phyloP scores from a whole-genome alignment of 2,329 filamentous ascomycete genomes.

The Falciphora oryzae region DNA sequence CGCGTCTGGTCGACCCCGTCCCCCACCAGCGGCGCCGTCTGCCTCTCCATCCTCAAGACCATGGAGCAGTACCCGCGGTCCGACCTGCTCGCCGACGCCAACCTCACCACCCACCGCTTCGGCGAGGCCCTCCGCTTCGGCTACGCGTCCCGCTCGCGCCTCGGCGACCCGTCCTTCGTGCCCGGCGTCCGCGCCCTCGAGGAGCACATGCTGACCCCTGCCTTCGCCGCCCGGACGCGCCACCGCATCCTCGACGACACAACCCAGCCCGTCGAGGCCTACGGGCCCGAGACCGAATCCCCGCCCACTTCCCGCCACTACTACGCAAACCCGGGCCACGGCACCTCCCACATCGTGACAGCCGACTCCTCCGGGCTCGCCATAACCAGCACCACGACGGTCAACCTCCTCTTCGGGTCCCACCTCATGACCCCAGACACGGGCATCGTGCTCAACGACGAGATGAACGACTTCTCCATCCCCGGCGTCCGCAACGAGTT shows the following conservation, averaged over 20 bases:
- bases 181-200: slow-evolving; percentile 58
- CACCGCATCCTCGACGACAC: slow-evolving; percentile 63
- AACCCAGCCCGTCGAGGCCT: slow-evolving; percentile 68
- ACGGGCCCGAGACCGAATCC: slow-evolving; percentile 58
- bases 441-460: slow-evolving; percentile 71
- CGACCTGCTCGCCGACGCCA: slow-evolving; percentile 41
- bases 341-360: slow-evolving; percentile 68
- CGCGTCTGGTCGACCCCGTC: slow-evolving; percentile 64
- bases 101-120: slow-evolving; percentile 74
- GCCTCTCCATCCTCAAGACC: slow-evolving; percentile 71
- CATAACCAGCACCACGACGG: slow-evolving; percentile 76
- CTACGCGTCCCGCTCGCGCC: slow-evolving; percentile 70
- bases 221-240: slow-evolving; percentile 54
- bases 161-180: slow-evolving; percentile 80
- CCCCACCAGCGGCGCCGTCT: slow-evolving; percentile 73
- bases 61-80: slow-evolving; percentile 67
- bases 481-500: slow-evolving; percentile 74
- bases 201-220: slow-evolving; percentile 56
- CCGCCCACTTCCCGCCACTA: background rate
- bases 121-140: slow-evolving; percentile 87
- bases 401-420: slow-evolving; percentile 83
- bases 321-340: slow-evolving; percentile 36
- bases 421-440: slow-evolving; percentile 73
- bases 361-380: slow-evolving; percentile 70
- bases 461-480: slow-evolving; percentile 80